These are phyloP conservation scores for Euphorbia pulcherrima DNA, from an alignment of 345 rosid genomes.

Conservation along the genomic window DNA sequence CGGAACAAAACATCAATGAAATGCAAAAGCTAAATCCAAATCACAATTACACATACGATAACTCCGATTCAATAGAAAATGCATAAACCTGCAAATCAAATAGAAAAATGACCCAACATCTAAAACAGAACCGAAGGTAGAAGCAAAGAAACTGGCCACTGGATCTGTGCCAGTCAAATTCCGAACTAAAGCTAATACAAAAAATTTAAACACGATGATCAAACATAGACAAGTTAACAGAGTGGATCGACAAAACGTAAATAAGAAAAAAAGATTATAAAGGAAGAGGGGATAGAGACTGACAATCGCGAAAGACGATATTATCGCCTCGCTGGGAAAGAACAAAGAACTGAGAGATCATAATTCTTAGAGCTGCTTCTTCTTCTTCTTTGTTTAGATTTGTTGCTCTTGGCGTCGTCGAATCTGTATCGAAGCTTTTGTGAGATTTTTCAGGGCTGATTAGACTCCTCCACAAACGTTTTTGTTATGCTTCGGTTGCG, in stretches of 20 bases:
- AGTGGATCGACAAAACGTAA: constrained; percentile 13
- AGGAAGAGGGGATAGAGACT: constrained; percentile 18
- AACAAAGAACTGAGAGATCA: constrained; percentile 97
- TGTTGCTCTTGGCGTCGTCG: not conserved
- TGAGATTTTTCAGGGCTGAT: too few relatives aligned
- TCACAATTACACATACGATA: not conserved
- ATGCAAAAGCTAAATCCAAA: not conserved
- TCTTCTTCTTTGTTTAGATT: not conserved
- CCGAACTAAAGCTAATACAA: not conserved
- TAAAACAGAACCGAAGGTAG: not conserved
- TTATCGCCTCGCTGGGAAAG: constrained; percentile 96
- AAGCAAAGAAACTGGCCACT: not conserved
- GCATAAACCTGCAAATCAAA: not conserved
- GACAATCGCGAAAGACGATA: constrained; percentile 97
- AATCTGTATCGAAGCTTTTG: not conserved
- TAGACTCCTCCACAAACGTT: too few relatives aligned
- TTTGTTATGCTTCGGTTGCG: not conserved
- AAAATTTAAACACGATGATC: not conserved
- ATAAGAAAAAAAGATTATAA: not conserved
- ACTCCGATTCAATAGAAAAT: not conserved
- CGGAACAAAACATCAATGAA: not conserved
- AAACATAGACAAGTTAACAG: not conserved
- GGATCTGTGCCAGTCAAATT: not conserved
- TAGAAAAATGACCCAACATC: not conserved
- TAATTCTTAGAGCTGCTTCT: constrained; percentile 25